Evolutionary conservation across 2,329 filamentous ascomycete genomes (phyloP).

Genomic region (Trichoderma guizhouense): DNA sequence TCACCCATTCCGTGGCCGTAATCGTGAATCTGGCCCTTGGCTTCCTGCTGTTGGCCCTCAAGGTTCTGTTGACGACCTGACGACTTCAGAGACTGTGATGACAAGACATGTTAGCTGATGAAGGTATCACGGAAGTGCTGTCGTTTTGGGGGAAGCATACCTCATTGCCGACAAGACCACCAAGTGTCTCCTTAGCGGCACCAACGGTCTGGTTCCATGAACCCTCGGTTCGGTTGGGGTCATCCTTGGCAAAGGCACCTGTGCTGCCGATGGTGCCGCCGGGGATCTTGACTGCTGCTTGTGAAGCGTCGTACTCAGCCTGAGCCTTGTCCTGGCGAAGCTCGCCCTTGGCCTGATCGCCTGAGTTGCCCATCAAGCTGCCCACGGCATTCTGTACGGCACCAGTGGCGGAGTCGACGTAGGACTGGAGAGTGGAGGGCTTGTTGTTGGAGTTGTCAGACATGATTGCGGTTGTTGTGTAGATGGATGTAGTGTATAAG

Average conservation of each 20-base stretch:
- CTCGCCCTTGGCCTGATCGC: constrained; percentile 64
- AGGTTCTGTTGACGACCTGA: constrained; percentile 74
- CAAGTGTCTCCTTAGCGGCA: constrained; percentile 76
- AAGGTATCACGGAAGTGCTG: not conserved
- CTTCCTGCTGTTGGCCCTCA: constrained; percentile 77
- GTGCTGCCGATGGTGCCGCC: constrained; percentile 66
- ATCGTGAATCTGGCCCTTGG: constrained; percentile 76
- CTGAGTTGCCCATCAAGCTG: constrained; percentile 66
- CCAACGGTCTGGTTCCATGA: constrained; percentile 89
- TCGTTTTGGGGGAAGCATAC: constrained; percentile 34
- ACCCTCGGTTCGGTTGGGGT: constrained; percentile 67
- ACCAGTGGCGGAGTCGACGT: constrained; percentile 69
- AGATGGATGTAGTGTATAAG: not conserved
- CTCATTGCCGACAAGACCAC: constrained; percentile 72
- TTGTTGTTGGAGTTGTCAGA: constrained; percentile 26
- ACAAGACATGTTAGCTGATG: constrained; percentile 10
- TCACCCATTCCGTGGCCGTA: constrained; percentile 61
- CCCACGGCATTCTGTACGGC: constrained; percentile 70
- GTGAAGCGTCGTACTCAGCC: constrained; percentile 68
- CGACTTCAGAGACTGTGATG: constrained; percentile 60
- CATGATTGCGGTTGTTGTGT: constrained; percentile 25
- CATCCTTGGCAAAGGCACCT: constrained; percentile 68
- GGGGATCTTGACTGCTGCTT: constrained; percentile 71
- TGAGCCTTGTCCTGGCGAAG: constrained; percentile 62
- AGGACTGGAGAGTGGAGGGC: constrained; percentile 75